Percentiles rank a stretch among this genome's conserved stretches.
These are phyloP conservation scores for Polymyxa betae DNA, from an alignment of 208 protist genomes.

Conservation along the genomic window DNA sequence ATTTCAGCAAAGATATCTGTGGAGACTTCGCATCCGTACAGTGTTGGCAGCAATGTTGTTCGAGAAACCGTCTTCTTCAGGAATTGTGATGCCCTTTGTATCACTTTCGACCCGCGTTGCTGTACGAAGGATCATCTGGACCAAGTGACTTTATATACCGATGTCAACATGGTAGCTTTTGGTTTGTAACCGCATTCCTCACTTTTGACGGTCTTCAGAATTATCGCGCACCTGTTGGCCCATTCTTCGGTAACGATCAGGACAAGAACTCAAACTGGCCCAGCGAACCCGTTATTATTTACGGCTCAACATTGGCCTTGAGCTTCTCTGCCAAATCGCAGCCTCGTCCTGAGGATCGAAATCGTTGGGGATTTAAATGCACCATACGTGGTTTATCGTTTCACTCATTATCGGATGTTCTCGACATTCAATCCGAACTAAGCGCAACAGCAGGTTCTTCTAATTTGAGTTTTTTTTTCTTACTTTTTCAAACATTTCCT, in stretches of 20 bases:
- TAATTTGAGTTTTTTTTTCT: neutral
- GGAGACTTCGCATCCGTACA: slow-evolving; percentile 36
- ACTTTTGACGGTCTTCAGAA: neutral
- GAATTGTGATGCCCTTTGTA: neutral
- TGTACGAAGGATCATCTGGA: slow-evolving; percentile 25
- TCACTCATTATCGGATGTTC: neutral
- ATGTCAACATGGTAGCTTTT: neutral
- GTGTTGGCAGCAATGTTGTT: slow-evolving; percentile 10
- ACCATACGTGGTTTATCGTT: slow-evolving; percentile 12
- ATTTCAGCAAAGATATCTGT: neutral
- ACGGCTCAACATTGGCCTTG: neutral
- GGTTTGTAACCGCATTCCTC: neutral
- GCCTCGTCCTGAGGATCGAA: neutral
- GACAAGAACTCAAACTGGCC: slow-evolving; percentile 9
- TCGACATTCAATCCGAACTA: slow-evolving; percentile 6
- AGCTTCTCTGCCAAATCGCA: slow-evolving; percentile 2
- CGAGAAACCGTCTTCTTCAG: neutral
- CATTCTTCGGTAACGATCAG: slow-evolving; percentile 15
- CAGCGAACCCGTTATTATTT: neutral
- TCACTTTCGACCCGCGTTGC: slow-evolving; percentile 15
- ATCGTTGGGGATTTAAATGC: slow-evolving; percentile 28
- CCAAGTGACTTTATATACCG: neutral
- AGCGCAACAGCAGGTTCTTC: slow-evolving; percentile 8
- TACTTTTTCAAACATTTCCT: neutral
- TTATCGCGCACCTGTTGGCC: slow-evolving; percentile 13